These are phyloP conservation scores for Pseudogymnoascus sp. DNA, from an alignment of 2,329 filamentous ascomycete genomes.

Conservation along the genomic window DNA sequence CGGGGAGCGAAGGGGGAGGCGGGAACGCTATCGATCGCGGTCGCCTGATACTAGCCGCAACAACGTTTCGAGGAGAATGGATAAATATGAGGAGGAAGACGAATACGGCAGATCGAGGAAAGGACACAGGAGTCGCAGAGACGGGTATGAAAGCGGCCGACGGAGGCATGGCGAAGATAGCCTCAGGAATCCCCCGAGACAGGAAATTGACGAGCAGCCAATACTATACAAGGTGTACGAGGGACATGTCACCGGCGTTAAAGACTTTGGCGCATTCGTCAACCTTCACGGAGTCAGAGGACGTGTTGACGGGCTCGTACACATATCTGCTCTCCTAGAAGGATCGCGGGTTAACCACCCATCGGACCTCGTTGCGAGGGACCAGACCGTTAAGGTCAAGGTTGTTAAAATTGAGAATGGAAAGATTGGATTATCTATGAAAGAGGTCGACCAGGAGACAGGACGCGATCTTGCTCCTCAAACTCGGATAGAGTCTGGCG, in stretches of 20 bases:
- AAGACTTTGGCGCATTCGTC: conserved; percentile 93
- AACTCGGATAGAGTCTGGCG: conserved; percentile 72
- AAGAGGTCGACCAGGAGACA: conserved; percentile 86
- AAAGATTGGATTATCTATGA: conserved; percentile 87
- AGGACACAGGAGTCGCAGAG: conserved; percentile 28
- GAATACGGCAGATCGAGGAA: conserved; percentile 46
- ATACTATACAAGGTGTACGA: conserved; percentile 82
- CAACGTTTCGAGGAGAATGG: conserved; percentile 31
- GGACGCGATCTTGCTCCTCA: conserved; percentile 77
- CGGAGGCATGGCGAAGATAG: conserved; percentile 41
- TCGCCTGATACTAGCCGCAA: conserved; percentile 37
- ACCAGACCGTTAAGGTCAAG: conserved; percentile 86
- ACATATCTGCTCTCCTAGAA: conserved; percentile 81
- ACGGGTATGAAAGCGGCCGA: conserved; percentile 33
- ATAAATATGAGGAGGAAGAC: conserved; percentile 48
- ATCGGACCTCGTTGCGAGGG: conserved; percentile 71
- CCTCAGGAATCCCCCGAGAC: conserved; percentile 57
- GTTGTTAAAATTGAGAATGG: conserved; percentile 76
- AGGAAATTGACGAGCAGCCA: conserved; percentile 73
- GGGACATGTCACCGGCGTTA: conserved; percentile 82
- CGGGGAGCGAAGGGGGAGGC: conserved; percentile 29
- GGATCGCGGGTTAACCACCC: conserved; percentile 86
- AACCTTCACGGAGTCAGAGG: conserved; percentile 81
- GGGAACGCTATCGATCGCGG: conserved; percentile 40
- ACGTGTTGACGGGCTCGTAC: conserved; percentile 86